Base-by-base conservation (phyloP, 225 moss, liverwort and hornwort species). In the Bryum argenteum region DNA sequence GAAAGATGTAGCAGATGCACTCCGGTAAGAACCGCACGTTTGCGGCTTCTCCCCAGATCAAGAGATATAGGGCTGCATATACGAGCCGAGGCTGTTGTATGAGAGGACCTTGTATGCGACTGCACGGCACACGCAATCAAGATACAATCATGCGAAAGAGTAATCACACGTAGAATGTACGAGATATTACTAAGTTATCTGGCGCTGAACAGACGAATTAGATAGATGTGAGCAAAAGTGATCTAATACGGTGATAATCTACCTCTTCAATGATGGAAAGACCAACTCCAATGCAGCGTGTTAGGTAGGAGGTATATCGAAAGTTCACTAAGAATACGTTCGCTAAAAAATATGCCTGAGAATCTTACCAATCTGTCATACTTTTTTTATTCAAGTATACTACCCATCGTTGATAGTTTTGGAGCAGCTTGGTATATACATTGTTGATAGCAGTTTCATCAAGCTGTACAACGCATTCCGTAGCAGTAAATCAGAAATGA, bases 1-100 rank as follows among this genome's bases (percentile, higher is more conserved):
- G 96, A 62, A 91, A 94, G 50, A 97, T 93, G 79, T 97, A 97
- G 68, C 96, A 93, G 54, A 97, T 83, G 71, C 96, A 97, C 81
- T 97, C 96, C 48, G 96, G 96, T 50, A 97, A 76, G 72, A 97
- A 97, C 43, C 96, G 90, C 56, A 97, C 55, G 65, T 97, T 97
- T 11, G 93, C 77, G 50, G 93, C 96, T 83, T 97, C 96, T 48
- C 96, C 96, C 96, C 96, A 97, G 59, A 97, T 89, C 58, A 94
- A 81, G 81, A 97, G 81, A 75, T 90, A 97, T 17, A 94, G 77
- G 41, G 91, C 90, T 74, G 84, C 82, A 67, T 84, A 79, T 12
- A 93, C 28, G 63, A 92, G 81, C 67, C 72, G 81, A 3, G 71
- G 17, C 67, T 87, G 84, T 26, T 73, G 79, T 54, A 83, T 70